Percentiles rank a stretch among this genome's conserved stretches.
phyloP scores from a whole-genome alignment of 2,329 filamentous ascomycete species.

The Fusarium piperis region DNA sequence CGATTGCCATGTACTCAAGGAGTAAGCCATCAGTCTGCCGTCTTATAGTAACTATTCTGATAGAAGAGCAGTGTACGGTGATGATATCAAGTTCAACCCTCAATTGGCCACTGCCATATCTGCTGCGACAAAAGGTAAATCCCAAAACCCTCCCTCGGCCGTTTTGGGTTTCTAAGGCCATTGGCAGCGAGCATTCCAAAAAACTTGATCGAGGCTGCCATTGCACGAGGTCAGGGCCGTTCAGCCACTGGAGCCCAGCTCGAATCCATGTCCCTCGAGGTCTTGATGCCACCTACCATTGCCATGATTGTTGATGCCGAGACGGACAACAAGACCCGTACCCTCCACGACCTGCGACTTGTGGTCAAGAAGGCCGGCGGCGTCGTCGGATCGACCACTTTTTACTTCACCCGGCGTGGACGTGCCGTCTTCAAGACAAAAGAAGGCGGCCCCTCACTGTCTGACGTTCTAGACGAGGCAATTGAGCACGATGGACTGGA shows the following conservation, averaged over 20 bases:
- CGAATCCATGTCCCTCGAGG: conserved; percentile 82
- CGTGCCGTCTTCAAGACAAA: conserved; percentile 72
- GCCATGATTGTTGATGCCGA: conserved; percentile 86
- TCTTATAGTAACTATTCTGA: conserved; percentile 16
- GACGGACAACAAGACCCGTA: conserved; percentile 81
- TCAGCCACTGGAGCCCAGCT: conserved; percentile 78
- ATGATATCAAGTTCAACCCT: conserved; percentile 78
- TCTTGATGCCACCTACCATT: conserved; percentile 78
- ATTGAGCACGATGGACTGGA: conserved; percentile 82
- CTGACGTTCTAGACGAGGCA: conserved; percentile 81
- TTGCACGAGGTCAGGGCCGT: conserved; percentile 88
- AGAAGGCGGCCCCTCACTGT: conserved; percentile 64
- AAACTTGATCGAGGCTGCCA: conserved; percentile 81
- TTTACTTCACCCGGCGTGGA: conserved; percentile 86
- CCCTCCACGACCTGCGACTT: conserved; percentile 76
- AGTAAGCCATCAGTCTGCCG: conserved; percentile 55
- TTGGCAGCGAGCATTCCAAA: conserved; percentile 79
- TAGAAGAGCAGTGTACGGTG: conserved; percentile 71
- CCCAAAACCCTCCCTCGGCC: neutral
- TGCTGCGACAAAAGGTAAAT: conserved; percentile 78
- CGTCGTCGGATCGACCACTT: conserved; percentile 76
- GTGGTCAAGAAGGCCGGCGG: conserved; percentile 79
- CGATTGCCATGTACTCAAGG: conserved; percentile 80
- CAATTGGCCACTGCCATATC: conserved; percentile 77
- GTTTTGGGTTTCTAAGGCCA: neutral